Evolutionary conservation across 2,329 filamentous ascomycete species (phyloP).

Genomic region (Blumeria graminis): DNA sequence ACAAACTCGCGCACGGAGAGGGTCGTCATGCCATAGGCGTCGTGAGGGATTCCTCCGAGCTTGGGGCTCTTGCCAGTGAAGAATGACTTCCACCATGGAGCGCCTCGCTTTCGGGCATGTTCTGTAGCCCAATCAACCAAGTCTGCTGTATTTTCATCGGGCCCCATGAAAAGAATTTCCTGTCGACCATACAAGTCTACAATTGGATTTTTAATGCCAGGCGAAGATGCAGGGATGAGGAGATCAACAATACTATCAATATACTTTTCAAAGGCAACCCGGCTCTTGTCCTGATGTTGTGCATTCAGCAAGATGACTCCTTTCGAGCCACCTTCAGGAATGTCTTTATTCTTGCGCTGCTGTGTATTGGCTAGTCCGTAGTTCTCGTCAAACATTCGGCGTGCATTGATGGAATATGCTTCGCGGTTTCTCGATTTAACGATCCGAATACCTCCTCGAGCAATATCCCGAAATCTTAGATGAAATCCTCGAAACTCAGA

Average conservation of each 20-base stretch:
- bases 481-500: constrained; percentile 96
- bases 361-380: constrained; percentile 96
- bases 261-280: constrained; percentile 95
- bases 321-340: constrained; percentile 93
- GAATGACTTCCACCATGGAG: constrained; percentile 99
- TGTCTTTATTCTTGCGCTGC: constrained; percentile 99
- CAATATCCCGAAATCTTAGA: constrained; percentile 88
- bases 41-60: constrained; percentile 89
- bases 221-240: constrained; percentile 66
- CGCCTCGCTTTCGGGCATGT: constrained; percentile 66
- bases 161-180: constrained; percentile 96
- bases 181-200: constrained; percentile 87
- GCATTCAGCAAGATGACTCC: constrained; percentile 88
- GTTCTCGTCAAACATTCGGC: constrained; percentile 94
- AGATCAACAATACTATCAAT: constrained; percentile 97
- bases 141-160: constrained; percentile 95
- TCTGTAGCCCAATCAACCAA: constrained; percentile 97
- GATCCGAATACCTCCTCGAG: constrained; percentile 89
- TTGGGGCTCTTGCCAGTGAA: constrained; percentile 97
- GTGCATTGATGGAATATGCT: constrained; percentile 85
- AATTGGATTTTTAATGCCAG: constrained; percentile 96
- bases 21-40: constrained; percentile 93
- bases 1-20: constrained; percentile 91
- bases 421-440: constrained; percentile 96
- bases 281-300: constrained; percentile 78